Conservation (phyloP, 2,329 filamentous ascomycete genomes). For the Didymella sp. region DNA sequence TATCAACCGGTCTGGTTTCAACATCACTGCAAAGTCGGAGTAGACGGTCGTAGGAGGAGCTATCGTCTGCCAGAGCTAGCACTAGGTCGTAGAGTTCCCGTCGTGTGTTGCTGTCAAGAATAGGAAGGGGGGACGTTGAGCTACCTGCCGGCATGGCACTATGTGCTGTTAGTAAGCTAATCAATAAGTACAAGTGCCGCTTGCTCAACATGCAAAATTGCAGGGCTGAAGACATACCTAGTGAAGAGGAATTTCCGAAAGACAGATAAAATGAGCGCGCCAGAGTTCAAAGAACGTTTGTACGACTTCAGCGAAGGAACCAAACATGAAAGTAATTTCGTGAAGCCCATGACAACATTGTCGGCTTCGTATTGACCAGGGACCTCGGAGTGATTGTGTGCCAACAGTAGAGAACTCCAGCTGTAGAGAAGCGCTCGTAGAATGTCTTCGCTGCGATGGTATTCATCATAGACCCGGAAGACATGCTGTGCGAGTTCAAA, state of each 20-base stretch:
- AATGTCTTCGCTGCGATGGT: slow-evolving; percentile 39
- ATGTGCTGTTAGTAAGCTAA: not conserved
- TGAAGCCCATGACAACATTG: slow-evolving; percentile 49
- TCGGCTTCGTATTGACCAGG: slow-evolving; percentile 48
- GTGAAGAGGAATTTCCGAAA: slow-evolving; percentile 49
- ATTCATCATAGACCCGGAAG: slow-evolving; percentile 46
- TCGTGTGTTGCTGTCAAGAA: slow-evolving; percentile 47
- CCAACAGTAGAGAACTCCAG: slow-evolving; percentile 47
- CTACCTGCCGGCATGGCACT: not conserved
- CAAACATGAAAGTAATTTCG: slow-evolving; percentile 50
- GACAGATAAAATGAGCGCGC: slow-evolving; percentile 39
- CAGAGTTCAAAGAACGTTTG: slow-evolving; percentile 47
- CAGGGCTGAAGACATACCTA: slow-evolving; percentile 19
- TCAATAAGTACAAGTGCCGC: not conserved
- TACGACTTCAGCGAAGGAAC: slow-evolving; percentile 50
- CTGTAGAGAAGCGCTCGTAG: slow-evolving; percentile 36
- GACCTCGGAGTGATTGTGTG: slow-evolving; percentile 43
- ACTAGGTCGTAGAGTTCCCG: slow-evolving; percentile 49
- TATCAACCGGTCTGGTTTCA: slow-evolving; percentile 52
- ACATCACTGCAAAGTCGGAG: slow-evolving; percentile 37
- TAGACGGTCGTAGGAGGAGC: slow-evolving; percentile 36
- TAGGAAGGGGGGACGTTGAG: slow-evolving; percentile 27
- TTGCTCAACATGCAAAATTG: not conserved
- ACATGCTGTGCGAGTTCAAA: slow-evolving; percentile 47
- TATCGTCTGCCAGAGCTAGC: slow-evolving; percentile 43